Evolutionary conservation across 2,329 filamentous ascomycete genomes (phyloP), one percentile per base, ranked within the genome.

Genomic region (Fusarium sp.): DNA sequence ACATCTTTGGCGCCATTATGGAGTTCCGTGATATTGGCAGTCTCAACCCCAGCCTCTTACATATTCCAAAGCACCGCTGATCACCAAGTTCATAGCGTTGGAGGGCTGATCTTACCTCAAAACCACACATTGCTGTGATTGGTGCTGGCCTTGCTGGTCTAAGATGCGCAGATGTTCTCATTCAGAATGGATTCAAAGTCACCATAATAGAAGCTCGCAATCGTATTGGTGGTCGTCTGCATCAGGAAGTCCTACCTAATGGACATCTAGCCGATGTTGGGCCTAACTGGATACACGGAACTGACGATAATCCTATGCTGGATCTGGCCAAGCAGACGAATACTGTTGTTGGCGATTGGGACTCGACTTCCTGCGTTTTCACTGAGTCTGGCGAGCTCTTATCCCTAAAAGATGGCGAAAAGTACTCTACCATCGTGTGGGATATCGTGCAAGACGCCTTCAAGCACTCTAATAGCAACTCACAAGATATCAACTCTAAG

Each of bases 281-380:
- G 1, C 89, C 91, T n/a, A 94, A 93, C 71, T 94, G 91, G 91
- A 92, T 94, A 51, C 91, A 94, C 62, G 91, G 91, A 33, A 92
- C 89, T 7, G 81, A 86, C 1, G 83, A 89, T 65, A 94, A 93
- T 72, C 89, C 91, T 0, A 91, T 93, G 17, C 76, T 90, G 39
- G 87, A 90, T 43, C 80, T 93, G 19, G 90, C 89, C 14, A 85
- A 84, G 67, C 80, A 86, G 65, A 92, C 89, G 0, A 79, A 82
- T 2, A 92, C 86, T 0, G 72, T 76, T 0, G 75, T 82, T 3
- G 80, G 81, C 14, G 79, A 74, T 56, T 83, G 82, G 79, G 87
- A 89, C 46, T 82, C 82, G 8, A 80, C 80, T 6, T 84, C 87
- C 23, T 81, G 84, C 32, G 78, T 90, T 1, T 87, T 88, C 60